Evolutionary conservation across 257 asterid genomes (phyloP).

Genomic region (Echites panduratus): DNA sequence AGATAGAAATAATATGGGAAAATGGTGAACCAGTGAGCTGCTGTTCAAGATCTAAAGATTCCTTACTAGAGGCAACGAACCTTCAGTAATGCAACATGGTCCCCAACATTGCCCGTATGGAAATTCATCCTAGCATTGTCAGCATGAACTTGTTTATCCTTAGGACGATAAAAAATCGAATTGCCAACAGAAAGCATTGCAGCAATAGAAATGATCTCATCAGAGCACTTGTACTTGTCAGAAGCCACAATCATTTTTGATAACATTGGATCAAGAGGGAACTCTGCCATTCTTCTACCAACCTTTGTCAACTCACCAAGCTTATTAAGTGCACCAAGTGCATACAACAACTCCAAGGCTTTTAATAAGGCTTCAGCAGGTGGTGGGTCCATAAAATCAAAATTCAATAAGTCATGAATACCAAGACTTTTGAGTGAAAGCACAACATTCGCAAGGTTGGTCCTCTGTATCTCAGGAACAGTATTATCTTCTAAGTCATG

Average conservation of each 20-base stretch:
- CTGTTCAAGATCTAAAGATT: constrained; percentile 2
- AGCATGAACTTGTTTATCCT: constrained; percentile 90
- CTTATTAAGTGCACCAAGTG: constrained; percentile 85
- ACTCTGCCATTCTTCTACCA: constrained; percentile 96
- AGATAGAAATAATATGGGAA: neutral
- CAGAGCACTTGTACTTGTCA: constrained; percentile 75
- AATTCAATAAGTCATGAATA: constrained; percentile 73
- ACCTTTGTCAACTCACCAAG: constrained; percentile 76
- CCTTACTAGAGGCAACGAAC: constrained; percentile 26
- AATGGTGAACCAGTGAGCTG: neutral
- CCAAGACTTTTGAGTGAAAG: constrained; percentile 94
- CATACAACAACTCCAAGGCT: constrained; percentile 86
- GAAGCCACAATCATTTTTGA: constrained; percentile 95
- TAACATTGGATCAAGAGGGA: constrained; percentile 92
- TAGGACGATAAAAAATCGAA: constrained; percentile 90
- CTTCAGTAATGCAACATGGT: constrained; percentile 84
- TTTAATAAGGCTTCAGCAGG: constrained; percentile 87
- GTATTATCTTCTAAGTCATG: constrained; percentile 88
- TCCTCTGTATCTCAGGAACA: constrained; percentile 91
- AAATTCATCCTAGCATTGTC: constrained; percentile 91
- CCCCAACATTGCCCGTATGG: constrained; percentile 94
- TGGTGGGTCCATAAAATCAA: constrained; percentile 98
- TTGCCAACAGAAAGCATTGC: constrained; percentile 92
- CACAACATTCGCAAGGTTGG: constrained; percentile 84
- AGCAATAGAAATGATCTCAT: constrained; percentile 84